Evolutionary conservation across 345 rosid species (phyloP), one percentile per base, ranked within the genome.

Genomic region (Conringia planisiliqua): DNA sequence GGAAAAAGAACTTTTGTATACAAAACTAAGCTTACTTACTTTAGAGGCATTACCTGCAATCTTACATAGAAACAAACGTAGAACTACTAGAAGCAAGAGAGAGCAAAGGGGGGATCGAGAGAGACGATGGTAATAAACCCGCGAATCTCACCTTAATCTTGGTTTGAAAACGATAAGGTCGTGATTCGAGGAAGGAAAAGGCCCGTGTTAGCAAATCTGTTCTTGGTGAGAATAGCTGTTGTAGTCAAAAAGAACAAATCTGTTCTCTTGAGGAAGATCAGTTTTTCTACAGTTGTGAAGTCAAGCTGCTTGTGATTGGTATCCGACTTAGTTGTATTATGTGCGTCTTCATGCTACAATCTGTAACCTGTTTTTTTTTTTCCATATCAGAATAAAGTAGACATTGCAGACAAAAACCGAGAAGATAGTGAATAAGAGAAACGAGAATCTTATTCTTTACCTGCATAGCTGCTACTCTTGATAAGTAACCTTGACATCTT

Each of bases 271-370:
- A 73, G 82, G 82, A 66, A 71, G 82, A 86, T 88, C 88, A 85
- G 87, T 69, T 82, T 86, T 88, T 93, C 82, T 82, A 83, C 82
- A 81, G 32, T 83, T 83, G 32, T 84, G 87, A 83, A 47, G 92
- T 88, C 92, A 88, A 88, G 87, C 84, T 87, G 83, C 84, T 71
- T 72, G 88, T 81, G 64, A 82, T 75, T 18, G 81, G 80, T 75
- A 81, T 75, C 14, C 83, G 85, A 77, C 84, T 87, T 80, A 84
- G 78, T 81, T 94, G 98, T 80, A 89, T 73, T 82, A 87, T 72
- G 70, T 94, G 98, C 26, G 96, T 91, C 83, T 92, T 89, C 97
- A 94, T 82, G 93, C 97, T 93, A 85, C 92, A 86, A 72, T 87
- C 88, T 48, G 89, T 89, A 29, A 91, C 92, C 98, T 91, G 89